Conservation (phyloP, 1,139 yeast genomes). For the Blastobotrys proliferans region DNA sequence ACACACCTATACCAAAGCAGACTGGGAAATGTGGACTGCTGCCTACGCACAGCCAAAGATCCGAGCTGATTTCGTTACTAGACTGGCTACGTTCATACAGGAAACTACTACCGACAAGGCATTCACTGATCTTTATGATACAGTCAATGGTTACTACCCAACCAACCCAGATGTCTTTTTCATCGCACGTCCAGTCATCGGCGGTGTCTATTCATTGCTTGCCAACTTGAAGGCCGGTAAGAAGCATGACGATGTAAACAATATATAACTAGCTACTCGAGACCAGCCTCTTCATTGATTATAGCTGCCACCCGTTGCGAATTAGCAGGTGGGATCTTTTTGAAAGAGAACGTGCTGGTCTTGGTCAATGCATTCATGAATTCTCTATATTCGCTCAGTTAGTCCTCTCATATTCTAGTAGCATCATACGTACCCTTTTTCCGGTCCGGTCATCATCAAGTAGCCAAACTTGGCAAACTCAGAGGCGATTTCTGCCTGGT, state of each 20-base stretch:
- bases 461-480: slow-evolving; percentile 44
- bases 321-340: slow-evolving; percentile 24
- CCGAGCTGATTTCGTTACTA: slow-evolving; percentile 7
- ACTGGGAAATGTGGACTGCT: slow-evolving; percentile 10
- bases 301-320: slow-evolving; percentile 22
- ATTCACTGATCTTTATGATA: slow-evolving; percentile 11
- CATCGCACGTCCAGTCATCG: slow-evolving; percentile 11
- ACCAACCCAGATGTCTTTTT: background rate
- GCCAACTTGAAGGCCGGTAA: background rate
- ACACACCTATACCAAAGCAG: slow-evolving; percentile 10
- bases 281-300: slow-evolving; percentile 27
- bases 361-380: slow-evolving; percentile 18
- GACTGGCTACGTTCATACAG: slow-evolving; percentile 7
- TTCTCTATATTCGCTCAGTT: slow-evolving; percentile 3
- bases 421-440: slow-evolving; percentile 7
- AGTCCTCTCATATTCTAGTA: background rate
- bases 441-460: slow-evolving; percentile 27
- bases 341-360: slow-evolving; percentile 16
- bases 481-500: slow-evolving; percentile 73
- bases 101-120: slow-evolving; percentile 6
- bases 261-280: background rate
- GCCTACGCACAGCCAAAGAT: slow-evolving; percentile 1
- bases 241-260: background rate
- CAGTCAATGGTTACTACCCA: background rate
- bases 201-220: slow-evolving; percentile 7